Conservation (phyloP, 148 eudicot genomes). For the Rhododendron kiyosumense region DNA sequence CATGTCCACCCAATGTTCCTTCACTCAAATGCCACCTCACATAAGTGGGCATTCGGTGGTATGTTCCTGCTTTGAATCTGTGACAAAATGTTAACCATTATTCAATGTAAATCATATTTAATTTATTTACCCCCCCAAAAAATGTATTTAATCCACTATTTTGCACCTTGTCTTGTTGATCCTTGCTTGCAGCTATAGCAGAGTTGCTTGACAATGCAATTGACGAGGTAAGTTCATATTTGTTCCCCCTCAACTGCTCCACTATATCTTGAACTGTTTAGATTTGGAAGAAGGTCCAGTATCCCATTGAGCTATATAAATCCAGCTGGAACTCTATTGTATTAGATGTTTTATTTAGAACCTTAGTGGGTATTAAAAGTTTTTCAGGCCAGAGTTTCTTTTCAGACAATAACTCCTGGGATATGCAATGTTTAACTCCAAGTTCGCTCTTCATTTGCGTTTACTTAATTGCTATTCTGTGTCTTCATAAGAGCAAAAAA, state of each 20-base stretch:
- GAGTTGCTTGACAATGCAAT: slow-evolving; percentile 80
- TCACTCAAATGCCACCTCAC: slow-evolving; percentile 95
- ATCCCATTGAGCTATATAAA: neutral
- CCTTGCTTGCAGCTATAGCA: slow-evolving; percentile 49
- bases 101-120: neutral
- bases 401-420: neutral
- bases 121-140: neutral
- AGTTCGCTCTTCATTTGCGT: neutral
- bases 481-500: neutral
- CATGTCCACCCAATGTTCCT: slow-evolving; percentile 87
- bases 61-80: neutral
- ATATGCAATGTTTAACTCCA: neutral
- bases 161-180: neutral
- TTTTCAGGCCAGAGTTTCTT: neutral
- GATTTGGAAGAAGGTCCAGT: neutral
- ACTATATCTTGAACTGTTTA: neutral
- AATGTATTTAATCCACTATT: neutral
- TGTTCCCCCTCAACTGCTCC: neutral
- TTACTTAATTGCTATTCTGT: neutral
- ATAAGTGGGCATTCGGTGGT: slow-evolving; percentile 99
- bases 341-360: neutral
- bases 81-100: slow-evolving; percentile 4
- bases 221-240: slow-evolving; percentile 50
- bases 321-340: neutral
- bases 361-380: neutral